A percentile compares a stretch with the other conserved stretches of the same genome.
Evolutionary conservation across 2,329 filamentous ascomycete species (phyloP).

Genomic region (Epichloe uncinata): DNA sequence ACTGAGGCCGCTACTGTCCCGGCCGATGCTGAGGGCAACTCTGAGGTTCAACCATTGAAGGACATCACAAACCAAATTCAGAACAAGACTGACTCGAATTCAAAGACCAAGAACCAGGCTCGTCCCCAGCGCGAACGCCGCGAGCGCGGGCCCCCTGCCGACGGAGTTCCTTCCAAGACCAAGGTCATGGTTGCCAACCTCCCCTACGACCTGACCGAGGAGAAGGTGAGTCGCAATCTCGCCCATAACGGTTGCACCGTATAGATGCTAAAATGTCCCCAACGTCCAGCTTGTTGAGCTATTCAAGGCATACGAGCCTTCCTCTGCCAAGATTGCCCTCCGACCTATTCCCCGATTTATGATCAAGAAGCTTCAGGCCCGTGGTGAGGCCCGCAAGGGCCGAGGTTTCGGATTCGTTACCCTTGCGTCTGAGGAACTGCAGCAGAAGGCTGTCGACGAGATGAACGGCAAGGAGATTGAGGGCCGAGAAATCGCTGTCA

Average conservation of each 20-base stretch:
- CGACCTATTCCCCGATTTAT: constrained; percentile 98
- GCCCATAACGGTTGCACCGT: background rate
- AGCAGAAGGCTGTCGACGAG: constrained; percentile 92
- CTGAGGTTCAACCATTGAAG: constrained; percentile 44
- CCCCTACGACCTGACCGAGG: constrained; percentile 93
- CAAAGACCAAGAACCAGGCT: constrained; percentile 43
- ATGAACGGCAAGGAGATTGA: constrained; percentile 99
- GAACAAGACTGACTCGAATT: constrained; percentile 42
- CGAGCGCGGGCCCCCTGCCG: constrained; percentile 84
- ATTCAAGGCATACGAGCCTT: constrained; percentile 82
- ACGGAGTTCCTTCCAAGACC: constrained; percentile 96
- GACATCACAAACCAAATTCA: constrained; percentile 47
- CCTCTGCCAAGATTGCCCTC: constrained; percentile 95
- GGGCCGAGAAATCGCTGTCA: constrained; percentile 97
- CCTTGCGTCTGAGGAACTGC: constrained; percentile 83
- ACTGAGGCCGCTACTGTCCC: constrained; percentile 33
- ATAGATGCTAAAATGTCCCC: background rate
- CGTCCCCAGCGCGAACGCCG: constrained; percentile 48
- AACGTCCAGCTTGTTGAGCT: constrained; percentile 81
- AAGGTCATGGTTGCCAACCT: constrained; percentile 99
- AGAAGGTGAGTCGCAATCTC: constrained; percentile 54
- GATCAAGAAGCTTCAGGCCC: constrained; percentile 99
- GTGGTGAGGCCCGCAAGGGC: constrained; percentile 95
- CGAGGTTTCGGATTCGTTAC: constrained; percentile 98
- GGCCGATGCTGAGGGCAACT: constrained; percentile 31